Conservation (phyloP, 176 grass and related monocot genomes). For the Hordeum marinum region DNA sequence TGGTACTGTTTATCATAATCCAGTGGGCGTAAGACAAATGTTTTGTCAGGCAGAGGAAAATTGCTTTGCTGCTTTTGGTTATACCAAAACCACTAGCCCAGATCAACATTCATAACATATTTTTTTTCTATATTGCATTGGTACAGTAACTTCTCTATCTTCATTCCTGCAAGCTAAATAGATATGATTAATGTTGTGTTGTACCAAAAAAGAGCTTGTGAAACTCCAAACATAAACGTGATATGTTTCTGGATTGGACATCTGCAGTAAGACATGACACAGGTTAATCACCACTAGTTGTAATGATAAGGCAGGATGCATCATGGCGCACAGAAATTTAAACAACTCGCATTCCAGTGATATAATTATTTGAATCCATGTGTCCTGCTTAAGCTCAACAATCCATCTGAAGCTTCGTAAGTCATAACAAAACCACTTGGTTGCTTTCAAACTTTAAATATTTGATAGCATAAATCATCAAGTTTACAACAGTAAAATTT, state of each 20-base stretch:
- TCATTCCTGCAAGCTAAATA: background rate
- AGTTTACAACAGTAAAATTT: background rate
- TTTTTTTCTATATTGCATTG: background rate
- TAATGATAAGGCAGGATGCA: background rate
- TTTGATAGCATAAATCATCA: background rate
- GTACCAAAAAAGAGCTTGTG: background rate
- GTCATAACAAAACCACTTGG: background rate
- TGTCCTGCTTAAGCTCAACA: background rate
- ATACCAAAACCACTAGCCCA: background rate
- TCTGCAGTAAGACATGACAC: background rate
- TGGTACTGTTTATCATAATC: background rate
- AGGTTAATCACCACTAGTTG: background rate
- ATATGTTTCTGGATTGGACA: conserved; percentile 3
- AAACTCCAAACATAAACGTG: background rate
- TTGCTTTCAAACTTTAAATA: background rate
- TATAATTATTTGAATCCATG: background rate
- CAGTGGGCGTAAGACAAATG: background rate
- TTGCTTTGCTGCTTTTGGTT: background rate
- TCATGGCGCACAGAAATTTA: background rate
- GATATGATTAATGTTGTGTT: background rate
- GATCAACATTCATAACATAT: background rate
- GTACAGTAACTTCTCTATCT: background rate
- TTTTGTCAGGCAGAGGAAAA: background rate
- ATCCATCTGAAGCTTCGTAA: background rate
- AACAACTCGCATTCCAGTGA: background rate